Evolutionary conservation across 805 yeast species (phyloP), one percentile per base, ranked within the genome.

Genomic region (Saturnispora besseyi): DNA sequence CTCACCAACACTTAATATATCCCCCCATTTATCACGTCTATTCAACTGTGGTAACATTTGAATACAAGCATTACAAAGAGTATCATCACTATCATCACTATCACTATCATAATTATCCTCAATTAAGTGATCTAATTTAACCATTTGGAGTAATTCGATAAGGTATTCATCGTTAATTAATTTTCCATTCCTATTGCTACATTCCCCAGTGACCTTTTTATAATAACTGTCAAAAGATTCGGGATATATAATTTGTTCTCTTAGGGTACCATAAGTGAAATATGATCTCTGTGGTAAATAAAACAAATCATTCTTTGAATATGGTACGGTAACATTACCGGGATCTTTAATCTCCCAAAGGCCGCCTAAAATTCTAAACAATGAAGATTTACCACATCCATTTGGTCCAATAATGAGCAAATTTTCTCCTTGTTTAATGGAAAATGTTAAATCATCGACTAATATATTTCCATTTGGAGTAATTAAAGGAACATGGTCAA

Each of bases 211-310:
- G 51, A 59, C 62, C 57, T 64, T 71, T 50, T 49, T 56, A 46
- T 57, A 68, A 63, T 73, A 84, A 40, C 79, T 84, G 37, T 75
- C 76, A 44, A 78, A 66, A 2, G 88, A 76, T 52, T 84, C 83
- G 4, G 98, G 97, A 63, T 90, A 90, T 30, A 90, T 86, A 41
- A 90, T 81, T 68, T 88, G 96, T 65, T 89, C 96, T 51, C 86
- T 77, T 58, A 90, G 76, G 0, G 91, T 74, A 10, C 91, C 91
- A 57, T 79, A 78, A 24, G 89, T 81, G 56, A 90, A 76, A 62
- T 89, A 90, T 4, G 96, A 96, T 59, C 91, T 76, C 66, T 90
- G 98, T 4, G 98, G 98, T 53, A 90, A 75, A 66, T 90, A 90
- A 62, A 89, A 90, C 60, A 90, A 80, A 50, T 78, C 81, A 46